Evolutionary conservation across 768 basidiomycete genomes (phyloP), one percentile per base, ranked within the genome.

Genomic region (Lactarius pseudohatsudake): DNA sequence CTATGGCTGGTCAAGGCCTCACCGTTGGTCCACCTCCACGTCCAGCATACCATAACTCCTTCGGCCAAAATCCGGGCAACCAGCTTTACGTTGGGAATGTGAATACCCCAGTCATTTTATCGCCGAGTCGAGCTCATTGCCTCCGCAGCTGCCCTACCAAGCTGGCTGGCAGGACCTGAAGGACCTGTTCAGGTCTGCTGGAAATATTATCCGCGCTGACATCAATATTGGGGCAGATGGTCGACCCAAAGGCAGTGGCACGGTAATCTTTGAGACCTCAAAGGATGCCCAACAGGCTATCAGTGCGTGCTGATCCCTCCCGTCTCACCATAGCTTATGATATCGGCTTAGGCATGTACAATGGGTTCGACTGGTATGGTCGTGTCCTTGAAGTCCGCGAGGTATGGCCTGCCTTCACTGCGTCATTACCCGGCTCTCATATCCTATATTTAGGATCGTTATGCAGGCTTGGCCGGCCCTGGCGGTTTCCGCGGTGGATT

Each of bases 161-260:
- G 95, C 94, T n/a, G 94, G 94, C 36, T 99, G 96, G 96, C 96
- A 99, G 76, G 96, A 98, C 75, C 80, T 98, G 64, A 98, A 98
- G 74, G 96, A 98, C 76, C 81, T 98, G 34, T 98, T 98, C 88
- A 88, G 96, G 64, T 86, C 92, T 34, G 92, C 96, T 55, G 96
- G 96, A 8, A 92, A 93, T 74, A 96, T 99, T 71, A 87, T 98
- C 69, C 88, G 96, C 56, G 94, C 96, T 64, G 96, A 98, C 75
- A 94, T 98, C 69, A 95, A 96, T 71, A 90, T 96, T 64, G 93
- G 92, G 66, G 87, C 88, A 26, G 94, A 97, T 76, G 96, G 96
- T 32, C 85, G 89, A 15, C 95, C 96, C 18, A 96, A 97, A 76
- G 96, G 96, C 26, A 96, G 92, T 60, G 96, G 96, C n/a, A 97